A percentile compares a stretch with the other conserved stretches of the same genome.
Conservation (phyloP, 495 filamentous ascomycete genomes). For the Penicillium lagena region DNA sequence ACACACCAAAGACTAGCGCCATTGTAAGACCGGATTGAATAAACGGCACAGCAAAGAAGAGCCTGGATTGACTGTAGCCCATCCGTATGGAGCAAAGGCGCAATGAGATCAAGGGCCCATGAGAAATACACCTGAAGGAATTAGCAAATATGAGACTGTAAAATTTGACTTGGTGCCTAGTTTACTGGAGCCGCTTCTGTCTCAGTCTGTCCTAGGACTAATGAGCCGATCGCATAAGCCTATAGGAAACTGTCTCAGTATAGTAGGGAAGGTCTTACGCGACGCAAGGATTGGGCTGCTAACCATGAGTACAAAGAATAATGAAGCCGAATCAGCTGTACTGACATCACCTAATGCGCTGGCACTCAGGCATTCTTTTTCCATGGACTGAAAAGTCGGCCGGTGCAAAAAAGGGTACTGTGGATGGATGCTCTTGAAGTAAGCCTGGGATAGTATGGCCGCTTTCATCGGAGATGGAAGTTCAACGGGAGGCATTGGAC, state of each 20-base stretch:
- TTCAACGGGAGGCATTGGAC: constrained; percentile 4
- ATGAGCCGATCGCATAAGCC: constrained; percentile 11
- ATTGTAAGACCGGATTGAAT: constrained; percentile 6
- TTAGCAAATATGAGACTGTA: too few relatives aligned
- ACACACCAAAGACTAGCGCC: constrained; percentile 7
- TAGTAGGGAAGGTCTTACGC: too few relatives aligned
- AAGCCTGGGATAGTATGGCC: constrained; percentile 4
- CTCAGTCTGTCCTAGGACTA: not conserved
- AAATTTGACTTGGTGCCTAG: too few relatives aligned
- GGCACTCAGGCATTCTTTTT: not conserved
- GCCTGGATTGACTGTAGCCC: constrained; percentile 12
- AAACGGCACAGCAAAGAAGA: constrained; percentile 10
- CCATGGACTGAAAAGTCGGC: constrained; percentile 7
- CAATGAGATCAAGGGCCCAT: too few relatives aligned
- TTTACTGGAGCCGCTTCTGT: too few relatives aligned
- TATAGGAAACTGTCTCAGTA: not conserved
- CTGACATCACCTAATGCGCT: too few relatives aligned
- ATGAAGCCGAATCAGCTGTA: not conserved
- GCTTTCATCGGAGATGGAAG: not conserved
- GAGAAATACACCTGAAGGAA: too few relatives aligned
- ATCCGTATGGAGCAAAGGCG: not conserved
- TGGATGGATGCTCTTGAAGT: constrained; percentile 11
- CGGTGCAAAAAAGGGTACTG: constrained; percentile 15
- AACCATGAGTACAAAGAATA: constrained; percentile 13
- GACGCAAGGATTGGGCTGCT: too few relatives aligned